Evolutionary conservation across 805 yeast species (phyloP).

Genomic region (Metschnikowia matae): DNA sequence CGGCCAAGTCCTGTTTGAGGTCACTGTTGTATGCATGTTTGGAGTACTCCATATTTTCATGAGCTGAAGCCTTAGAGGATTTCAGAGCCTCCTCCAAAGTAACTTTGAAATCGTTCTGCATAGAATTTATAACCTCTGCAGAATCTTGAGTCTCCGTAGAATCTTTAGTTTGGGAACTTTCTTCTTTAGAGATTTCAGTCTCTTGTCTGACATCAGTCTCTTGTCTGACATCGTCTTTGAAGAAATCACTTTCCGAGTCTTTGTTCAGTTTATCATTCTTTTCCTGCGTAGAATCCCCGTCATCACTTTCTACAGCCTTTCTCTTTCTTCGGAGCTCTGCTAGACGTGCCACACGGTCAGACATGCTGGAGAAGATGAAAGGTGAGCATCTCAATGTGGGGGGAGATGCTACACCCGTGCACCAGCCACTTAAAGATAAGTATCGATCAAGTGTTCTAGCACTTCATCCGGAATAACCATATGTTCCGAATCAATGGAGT

Average conservation of each 20-base stretch:
- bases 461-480: constrained; percentile 59
- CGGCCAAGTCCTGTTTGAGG: constrained; percentile 26
- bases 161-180: no score
- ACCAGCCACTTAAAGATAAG: not conserved
- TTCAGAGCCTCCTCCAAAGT: not conserved
- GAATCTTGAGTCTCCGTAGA: no score
- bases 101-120: no score
- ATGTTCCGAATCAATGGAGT: constrained; percentile 54
- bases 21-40: constrained; percentile 24
- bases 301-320: no score
- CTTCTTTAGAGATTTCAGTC: no score
- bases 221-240: no score
- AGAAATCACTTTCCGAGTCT: no score
- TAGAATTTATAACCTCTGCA: no score
- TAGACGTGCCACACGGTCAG: constrained; percentile 17
- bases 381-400: not conserved
- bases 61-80: not conserved
- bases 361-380: constrained; percentile 4
- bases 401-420: constrained; percentile 11
- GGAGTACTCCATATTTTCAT: not conserved
- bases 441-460: constrained; percentile 19
- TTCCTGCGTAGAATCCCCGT: not conserved
- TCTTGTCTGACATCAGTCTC: no score
- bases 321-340: constrained; percentile 16
- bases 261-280: not conserved